A percentile compares a stretch with the other conserved stretches of the same genome.
Conservation (phyloP, 176 grass and related monocot genomes). For the Aegilops sharonensis region DNA sequence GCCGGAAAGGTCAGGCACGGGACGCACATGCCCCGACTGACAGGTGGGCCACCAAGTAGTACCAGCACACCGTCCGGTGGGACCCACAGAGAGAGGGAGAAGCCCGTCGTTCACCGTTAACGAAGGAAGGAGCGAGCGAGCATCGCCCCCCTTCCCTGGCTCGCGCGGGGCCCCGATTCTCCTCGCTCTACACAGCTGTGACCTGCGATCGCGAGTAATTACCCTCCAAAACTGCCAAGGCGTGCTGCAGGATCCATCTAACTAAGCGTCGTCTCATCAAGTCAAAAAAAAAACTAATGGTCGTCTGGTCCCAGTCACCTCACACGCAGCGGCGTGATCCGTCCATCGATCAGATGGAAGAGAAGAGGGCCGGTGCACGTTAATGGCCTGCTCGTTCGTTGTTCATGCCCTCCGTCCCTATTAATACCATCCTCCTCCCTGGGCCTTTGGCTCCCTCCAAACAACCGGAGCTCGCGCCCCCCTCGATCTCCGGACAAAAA, state of each 20-base stretch:
- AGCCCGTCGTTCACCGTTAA: no score
- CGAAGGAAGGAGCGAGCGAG: no score
- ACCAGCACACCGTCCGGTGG: not conserved
- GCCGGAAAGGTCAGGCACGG: not conserved
- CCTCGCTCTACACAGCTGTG: not conserved
- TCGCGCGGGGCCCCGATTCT: no score
- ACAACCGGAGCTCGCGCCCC: constrained; percentile 6
- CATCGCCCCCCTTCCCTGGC: no score
- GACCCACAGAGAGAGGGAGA: not conserved
- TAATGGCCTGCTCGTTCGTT: no score
- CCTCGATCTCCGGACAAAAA: constrained; percentile 29
- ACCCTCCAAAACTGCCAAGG: not conserved
- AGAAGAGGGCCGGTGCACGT: no score
- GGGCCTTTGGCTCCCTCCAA: not conserved
- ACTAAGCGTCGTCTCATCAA: not conserved
- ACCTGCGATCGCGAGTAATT: not conserved
- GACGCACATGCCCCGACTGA: not conserved
- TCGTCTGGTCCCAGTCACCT: not conserved
- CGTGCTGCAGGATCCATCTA: not conserved
- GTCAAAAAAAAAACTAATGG: not conserved
- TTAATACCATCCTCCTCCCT: constrained; percentile 31
- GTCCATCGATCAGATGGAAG: no score
- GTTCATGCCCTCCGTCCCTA: constrained; percentile 21
- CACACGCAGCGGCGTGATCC: not conserved
- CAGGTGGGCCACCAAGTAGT: not conserved